phyloP scores from a whole-genome alignment of 495 filamentous ascomycete genomes.

The Monascus purpureus region DNA sequence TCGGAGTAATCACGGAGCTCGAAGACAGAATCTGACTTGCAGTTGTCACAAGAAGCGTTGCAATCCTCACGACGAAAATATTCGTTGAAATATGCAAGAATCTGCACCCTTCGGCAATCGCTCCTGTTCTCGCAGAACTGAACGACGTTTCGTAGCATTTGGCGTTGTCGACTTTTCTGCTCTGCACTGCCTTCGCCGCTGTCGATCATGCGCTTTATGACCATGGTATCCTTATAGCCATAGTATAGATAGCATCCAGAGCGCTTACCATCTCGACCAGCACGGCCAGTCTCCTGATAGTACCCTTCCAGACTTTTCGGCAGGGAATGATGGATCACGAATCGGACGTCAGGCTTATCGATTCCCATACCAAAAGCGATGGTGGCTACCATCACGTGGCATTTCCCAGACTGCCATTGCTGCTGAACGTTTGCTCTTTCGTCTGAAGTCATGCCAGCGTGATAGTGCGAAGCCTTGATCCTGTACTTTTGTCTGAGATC shows the following conservation, averaged over 20 bases:
- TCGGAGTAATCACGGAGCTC: constrained; percentile 60
- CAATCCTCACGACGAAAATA: constrained; percentile 59
- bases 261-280: constrained; percentile 74
- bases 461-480: constrained; percentile 72
- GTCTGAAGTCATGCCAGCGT: constrained; percentile 55
- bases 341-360: constrained; percentile 90
- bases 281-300: constrained; percentile 93
- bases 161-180: constrained; percentile 67
- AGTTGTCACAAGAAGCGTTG: constrained; percentile 70
- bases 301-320: constrained; percentile 97
- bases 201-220: constrained; percentile 60
- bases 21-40: constrained; percentile 51
- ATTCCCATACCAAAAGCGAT: constrained; percentile 99
- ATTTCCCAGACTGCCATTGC: constrained; percentile 63
- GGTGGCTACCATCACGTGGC: constrained; percentile 92
- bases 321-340: constrained; percentile 81
- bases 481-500: constrained; percentile 43
- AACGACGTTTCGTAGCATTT: constrained; percentile 73
- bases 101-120: constrained; percentile 75
- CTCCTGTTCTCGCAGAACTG: constrained; percentile 77
- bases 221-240: constrained; percentile 54
- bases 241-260: constrained; percentile 90
- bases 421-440: constrained; percentile 56
- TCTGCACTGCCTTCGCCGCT: constrained; percentile 56
- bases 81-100: constrained; percentile 88